Evolutionary conservation across 768 basidiomycete species (phyloP).

Genomic region (Termitomyces sp.): DNA sequence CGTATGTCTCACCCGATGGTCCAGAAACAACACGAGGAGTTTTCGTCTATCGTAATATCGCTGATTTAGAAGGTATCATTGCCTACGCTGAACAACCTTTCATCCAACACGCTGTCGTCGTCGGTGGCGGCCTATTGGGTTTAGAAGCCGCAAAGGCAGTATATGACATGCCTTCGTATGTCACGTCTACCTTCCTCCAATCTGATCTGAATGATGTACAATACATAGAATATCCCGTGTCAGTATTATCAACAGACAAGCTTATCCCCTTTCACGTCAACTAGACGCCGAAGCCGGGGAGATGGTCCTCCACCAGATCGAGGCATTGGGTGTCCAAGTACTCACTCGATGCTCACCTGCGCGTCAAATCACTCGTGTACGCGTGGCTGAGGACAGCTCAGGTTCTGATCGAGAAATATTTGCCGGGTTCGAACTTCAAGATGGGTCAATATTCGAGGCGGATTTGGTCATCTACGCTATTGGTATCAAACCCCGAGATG

Average conservation of each 20-base stretch:
- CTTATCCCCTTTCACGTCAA: slow-evolving; percentile 13
- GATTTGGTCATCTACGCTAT: slow-evolving; percentile 63
- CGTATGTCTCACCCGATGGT: slow-evolving; percentile 40
- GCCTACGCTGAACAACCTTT: slow-evolving; percentile 43
- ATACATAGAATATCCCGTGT: slow-evolving; percentile 2
- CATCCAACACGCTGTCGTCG: slow-evolving; percentile 45
- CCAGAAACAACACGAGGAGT: slow-evolving; percentile 42
- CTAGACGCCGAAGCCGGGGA: slow-evolving; percentile 23
- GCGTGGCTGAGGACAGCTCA: slow-evolving; percentile 9
- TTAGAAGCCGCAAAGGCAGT: slow-evolving; percentile 58
- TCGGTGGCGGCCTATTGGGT: slow-evolving; percentile 70
- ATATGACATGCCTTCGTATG: slow-evolving; percentile 13
- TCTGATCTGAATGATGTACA: neutral
- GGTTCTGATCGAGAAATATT: slow-evolving; percentile 22
- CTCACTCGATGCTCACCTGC: slow-evolving; percentile 1
- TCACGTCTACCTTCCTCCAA: neutral
- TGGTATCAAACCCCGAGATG: slow-evolving; percentile 67
- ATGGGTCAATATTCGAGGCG: slow-evolving; percentile 38
- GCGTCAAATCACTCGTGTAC: slow-evolving; percentile 5
- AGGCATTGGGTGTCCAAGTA: slow-evolving; percentile 14
- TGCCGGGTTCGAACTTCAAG: slow-evolving; percentile 42
- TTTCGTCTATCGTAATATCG: slow-evolving; percentile 69
- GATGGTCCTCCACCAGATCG: slow-evolving; percentile 16
- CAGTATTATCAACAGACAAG: slow-evolving; percentile 3
- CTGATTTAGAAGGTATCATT: slow-evolving; percentile 62